These are phyloP conservation scores for Saccharomycopsis olivae DNA, from an alignment of 805 yeast genomes.

Conservation along the genomic window DNA sequence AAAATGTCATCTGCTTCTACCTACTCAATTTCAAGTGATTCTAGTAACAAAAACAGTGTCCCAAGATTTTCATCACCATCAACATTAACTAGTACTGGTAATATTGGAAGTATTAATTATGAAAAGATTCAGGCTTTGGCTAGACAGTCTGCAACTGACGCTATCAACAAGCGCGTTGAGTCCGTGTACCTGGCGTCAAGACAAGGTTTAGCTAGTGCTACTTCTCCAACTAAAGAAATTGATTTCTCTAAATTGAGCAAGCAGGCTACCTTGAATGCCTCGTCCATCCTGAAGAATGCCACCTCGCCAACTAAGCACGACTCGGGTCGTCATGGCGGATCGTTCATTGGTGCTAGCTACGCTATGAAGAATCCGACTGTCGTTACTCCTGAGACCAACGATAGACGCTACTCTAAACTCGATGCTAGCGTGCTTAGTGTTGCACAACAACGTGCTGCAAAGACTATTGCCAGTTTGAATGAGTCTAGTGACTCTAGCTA, in stretches of 20 bases:
- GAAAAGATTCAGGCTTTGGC: conserved; percentile 7
- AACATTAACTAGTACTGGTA: background rate
- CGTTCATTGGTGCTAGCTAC: background rate
- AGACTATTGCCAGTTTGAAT: conserved; percentile 30
- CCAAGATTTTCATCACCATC: conserved; percentile 4
- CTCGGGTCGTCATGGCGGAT: no score
- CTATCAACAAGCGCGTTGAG: conserved; percentile 1
- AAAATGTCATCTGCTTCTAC: background rate
- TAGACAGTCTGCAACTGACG: conserved; percentile 1
- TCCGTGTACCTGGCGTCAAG: conserved; percentile 2
- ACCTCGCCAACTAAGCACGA: no score
- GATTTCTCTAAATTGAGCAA: conserved; percentile 34
- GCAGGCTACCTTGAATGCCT: conserved; percentile 36
- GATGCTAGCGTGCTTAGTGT: conserved; percentile 16
- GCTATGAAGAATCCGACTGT: background rate
- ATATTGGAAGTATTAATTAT: conserved; percentile 4
- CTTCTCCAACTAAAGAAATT: conserved; percentile 20
- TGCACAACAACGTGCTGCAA: conserved; percentile 28
- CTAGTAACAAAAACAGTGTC: conserved; percentile 5
- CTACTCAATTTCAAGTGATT: conserved; percentile 2
- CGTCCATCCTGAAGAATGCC: no score
- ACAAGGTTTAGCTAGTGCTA: conserved; percentile 3
- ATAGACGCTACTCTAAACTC: conserved; percentile 18
- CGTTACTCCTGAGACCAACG: conserved; percentile 23
- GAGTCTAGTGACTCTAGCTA: conserved; percentile 31